Conservation (phyloP, 2,329 filamentous ascomycete genomes). For the Sporothrix humicola region DNA sequence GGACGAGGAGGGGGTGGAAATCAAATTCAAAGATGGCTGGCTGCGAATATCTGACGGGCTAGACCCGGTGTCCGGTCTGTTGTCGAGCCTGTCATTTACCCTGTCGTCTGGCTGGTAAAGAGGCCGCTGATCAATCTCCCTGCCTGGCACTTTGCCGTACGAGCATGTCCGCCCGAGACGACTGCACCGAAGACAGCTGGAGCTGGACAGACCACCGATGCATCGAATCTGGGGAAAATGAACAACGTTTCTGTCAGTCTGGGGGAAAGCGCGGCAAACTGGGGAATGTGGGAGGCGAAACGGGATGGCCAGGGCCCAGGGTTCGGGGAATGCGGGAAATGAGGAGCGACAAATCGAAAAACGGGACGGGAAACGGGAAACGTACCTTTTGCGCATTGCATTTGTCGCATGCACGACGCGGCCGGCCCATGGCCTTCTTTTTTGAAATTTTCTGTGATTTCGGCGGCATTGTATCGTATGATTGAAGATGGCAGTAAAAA, state of each 20-base stretch:
- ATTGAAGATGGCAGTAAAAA: not conserved
- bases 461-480: slow-evolving; percentile 14
- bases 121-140: not conserved
- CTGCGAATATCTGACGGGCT: not conserved
- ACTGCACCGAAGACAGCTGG: slow-evolving; percentile 14
- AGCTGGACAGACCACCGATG: not conserved
- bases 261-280: not conserved
- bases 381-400: slow-evolving; percentile 12
- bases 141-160: slow-evolving; percentile 2
- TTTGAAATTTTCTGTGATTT: not conserved
- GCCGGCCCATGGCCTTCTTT: slow-evolving; percentile 10
- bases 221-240: not conserved
- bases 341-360: not conserved
- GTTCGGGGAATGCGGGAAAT: not conserved
- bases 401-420: slow-evolving; percentile 9
- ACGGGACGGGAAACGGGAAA: not conserved
- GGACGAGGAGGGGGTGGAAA: not conserved
- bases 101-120: not conserved
- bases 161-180: slow-evolving; percentile 17
- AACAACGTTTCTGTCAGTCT: not conserved
- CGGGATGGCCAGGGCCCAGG: no score
- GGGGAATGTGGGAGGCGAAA: not conserved
- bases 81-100: not conserved
- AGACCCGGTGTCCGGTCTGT: not conserved
- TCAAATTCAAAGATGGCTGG: not conserved